Conservation (phyloP, 2,329 filamentous ascomycete species). For the Diaporthe destruens region DNA sequence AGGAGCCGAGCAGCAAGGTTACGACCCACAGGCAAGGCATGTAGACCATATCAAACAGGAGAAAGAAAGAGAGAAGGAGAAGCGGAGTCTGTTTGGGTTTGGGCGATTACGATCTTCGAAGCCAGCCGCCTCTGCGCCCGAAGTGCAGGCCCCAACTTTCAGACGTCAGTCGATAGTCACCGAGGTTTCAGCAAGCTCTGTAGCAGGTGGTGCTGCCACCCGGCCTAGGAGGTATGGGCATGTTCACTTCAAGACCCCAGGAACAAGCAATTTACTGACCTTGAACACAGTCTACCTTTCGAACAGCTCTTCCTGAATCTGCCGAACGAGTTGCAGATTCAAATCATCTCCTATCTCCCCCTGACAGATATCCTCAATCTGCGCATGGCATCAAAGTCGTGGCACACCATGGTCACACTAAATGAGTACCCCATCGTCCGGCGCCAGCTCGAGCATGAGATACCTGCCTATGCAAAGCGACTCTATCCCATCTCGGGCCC, state of each 20-base stretch:
- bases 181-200: conserved; percentile 37
- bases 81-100: conserved; percentile 39
- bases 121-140: conserved; percentile 27
- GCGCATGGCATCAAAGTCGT: conserved; percentile 68
- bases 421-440: conserved; percentile 73
- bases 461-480: conserved; percentile 71
- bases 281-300: conserved; percentile 56
- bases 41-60: conserved; percentile 47
- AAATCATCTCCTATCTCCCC: conserved; percentile 71
- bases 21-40: conserved; percentile 43
- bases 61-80: conserved; percentile 39
- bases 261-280: conserved; percentile 25
- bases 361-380: conserved; percentile 72
- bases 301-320: conserved; percentile 69
- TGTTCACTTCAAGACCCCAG: background rate
- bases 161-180: conserved; percentile 39
- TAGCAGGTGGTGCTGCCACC: conserved; percentile 38
- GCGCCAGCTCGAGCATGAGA: conserved; percentile 69
- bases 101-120: conserved; percentile 39
- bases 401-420: conserved; percentile 69
- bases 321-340: conserved; percentile 73
- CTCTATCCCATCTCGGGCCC: conserved; percentile 68
- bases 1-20: conserved; percentile 43
- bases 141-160: conserved; percentile 24
- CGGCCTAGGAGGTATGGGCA: conserved; percentile 53